phyloP scores from a whole-genome alignment of 495 filamentous ascomycete species.

The Sordaria brevicollis region DNA sequence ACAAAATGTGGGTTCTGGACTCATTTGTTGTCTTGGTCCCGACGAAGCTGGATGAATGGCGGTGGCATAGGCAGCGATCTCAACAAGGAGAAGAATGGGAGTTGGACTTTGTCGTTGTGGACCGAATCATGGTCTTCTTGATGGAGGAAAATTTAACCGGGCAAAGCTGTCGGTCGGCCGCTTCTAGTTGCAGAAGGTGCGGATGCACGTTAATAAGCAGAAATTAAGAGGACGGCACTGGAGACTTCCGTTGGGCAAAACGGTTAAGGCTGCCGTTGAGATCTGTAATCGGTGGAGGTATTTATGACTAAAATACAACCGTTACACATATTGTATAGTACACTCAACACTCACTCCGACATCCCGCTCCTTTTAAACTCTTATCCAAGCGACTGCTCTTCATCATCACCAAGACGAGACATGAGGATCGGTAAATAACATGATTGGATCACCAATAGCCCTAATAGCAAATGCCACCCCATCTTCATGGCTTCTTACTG shows the following conservation, averaged over 20 bases:
- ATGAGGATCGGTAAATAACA: not conserved
- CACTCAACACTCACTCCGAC: too few species aligned
- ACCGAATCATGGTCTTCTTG: not conserved
- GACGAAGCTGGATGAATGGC: not conserved
- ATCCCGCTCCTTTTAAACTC: too few species aligned
- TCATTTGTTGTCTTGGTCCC: not conserved
- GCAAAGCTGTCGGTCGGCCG: not conserved
- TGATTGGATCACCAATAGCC: not conserved
- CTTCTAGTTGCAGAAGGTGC: not conserved
- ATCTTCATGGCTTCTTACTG: not conserved
- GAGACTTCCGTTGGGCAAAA: not conserved
- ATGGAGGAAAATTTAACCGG: not conserved
- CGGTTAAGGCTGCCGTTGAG: not conserved
- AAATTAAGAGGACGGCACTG: not conserved
- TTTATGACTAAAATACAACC: not conserved
- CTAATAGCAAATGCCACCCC: not conserved
- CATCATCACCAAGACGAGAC: not conserved
- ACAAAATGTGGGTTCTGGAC: not conserved
- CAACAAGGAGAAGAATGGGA: not conserved
- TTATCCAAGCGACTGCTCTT: not conserved
- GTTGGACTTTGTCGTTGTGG: not conserved
- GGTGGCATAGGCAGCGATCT: not conserved
- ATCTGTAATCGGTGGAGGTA: not conserved
- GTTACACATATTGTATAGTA: not conserved
- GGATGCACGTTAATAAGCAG: not conserved